Evolutionary conservation across 2,329 filamentous ascomycete genomes (phyloP).

Genomic region (Albophoma yamanashiensis): DNA sequence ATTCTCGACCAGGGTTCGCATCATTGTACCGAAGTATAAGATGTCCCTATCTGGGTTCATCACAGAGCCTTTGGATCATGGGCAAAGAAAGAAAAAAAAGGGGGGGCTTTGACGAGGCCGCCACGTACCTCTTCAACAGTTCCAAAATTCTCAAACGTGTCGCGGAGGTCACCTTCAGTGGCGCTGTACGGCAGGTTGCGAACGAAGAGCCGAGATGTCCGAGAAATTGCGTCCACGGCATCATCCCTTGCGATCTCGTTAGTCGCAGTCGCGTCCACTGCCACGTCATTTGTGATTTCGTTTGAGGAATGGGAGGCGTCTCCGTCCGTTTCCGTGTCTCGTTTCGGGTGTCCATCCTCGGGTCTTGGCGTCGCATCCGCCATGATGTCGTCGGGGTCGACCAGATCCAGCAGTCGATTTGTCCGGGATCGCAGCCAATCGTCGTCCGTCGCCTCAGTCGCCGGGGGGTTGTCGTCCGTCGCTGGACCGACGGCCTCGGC

Average conservation of each 20-base stretch:
- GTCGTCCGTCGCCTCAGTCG: slow-evolving; percentile 53
- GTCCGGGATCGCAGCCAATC: slow-evolving; percentile 91
- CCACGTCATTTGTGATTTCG: slow-evolving; percentile 12
- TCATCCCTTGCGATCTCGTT: slow-evolving; percentile 14
- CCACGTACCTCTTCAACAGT: slow-evolving; percentile 75
- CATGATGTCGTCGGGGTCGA: slow-evolving; percentile 57
- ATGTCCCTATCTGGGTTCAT: slow-evolving; percentile 99
- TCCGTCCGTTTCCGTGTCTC: slow-evolving; percentile 10
- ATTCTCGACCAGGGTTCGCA: slow-evolving; percentile 84
- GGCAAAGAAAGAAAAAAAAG: slow-evolving; percentile 3
- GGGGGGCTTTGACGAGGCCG: neutral
- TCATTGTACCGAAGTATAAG: slow-evolving; percentile 89
- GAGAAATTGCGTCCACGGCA: slow-evolving; percentile 50
- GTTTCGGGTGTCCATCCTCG: slow-evolving; percentile 4
- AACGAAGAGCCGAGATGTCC: slow-evolving; percentile 73
- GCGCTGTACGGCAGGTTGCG: slow-evolving; percentile 79
- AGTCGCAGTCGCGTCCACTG: slow-evolving; percentile 18
- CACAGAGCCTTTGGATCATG: slow-evolving; percentile 40
- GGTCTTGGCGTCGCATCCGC: slow-evolving; percentile 6
- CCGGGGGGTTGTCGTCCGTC: slow-evolving; percentile 12
- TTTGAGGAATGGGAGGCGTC: slow-evolving; percentile 14
- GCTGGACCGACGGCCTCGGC: slow-evolving; percentile 10
- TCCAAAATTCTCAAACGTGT: slow-evolving; percentile 63
- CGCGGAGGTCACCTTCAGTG: slow-evolving; percentile 65
- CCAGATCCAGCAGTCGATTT: slow-evolving; percentile 72